Percentiles rank a stretch among this genome's conserved stretches.
These are phyloP conservation scores for Neurospora discreta DNA, from an alignment of 495 filamentous ascomycete species.

Conservation along the genomic window DNA sequence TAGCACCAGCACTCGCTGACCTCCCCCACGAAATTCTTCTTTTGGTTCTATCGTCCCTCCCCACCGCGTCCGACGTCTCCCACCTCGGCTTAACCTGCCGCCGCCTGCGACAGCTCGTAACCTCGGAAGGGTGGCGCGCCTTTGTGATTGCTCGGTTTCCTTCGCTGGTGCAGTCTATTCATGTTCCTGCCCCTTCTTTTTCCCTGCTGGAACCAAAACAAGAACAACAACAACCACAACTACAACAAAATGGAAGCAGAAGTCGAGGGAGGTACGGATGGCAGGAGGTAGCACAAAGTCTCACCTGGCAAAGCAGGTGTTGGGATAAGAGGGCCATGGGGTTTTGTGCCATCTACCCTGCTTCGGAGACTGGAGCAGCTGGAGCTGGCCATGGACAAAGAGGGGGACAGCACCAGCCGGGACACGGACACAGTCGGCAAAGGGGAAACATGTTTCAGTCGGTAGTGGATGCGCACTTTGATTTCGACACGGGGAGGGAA, in stretches of 20 bases:
- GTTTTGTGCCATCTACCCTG: constrained; percentile 12
- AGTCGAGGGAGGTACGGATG: constrained; percentile 14
- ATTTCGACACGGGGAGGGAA: constrained; percentile 22
- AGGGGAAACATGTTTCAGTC: constrained; percentile 18
- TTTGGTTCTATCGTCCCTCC: constrained; percentile 25
- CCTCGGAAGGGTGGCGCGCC: constrained; percentile 28
- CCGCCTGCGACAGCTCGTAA: constrained; percentile 18
- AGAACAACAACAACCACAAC: too few relatives aligned
- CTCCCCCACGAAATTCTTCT: constrained; percentile 32
- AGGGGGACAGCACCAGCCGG: background rate
- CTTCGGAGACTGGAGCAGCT: background rate
- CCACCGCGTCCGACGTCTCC: constrained; percentile 27
- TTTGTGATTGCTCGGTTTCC: constrained; percentile 31
- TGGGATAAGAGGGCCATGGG: constrained; percentile 31
- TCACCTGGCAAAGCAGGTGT: constrained; percentile 32
- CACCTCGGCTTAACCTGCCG: constrained; percentile 21
- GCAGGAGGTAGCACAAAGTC: constrained; percentile 22
- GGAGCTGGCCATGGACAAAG: background rate
- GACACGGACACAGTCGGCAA: too few relatives aligned
- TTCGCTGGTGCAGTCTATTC: background rate
- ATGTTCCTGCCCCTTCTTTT: too few relatives aligned
- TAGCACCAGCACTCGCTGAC: background rate
- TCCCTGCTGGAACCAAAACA: too few relatives aligned
- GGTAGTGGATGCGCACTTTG: constrained; percentile 28
- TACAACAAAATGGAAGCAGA: background rate